phyloP scores from a whole-genome alignment of 2,329 filamentous ascomycete genomes.

The Penicillium polonicum region DNA sequence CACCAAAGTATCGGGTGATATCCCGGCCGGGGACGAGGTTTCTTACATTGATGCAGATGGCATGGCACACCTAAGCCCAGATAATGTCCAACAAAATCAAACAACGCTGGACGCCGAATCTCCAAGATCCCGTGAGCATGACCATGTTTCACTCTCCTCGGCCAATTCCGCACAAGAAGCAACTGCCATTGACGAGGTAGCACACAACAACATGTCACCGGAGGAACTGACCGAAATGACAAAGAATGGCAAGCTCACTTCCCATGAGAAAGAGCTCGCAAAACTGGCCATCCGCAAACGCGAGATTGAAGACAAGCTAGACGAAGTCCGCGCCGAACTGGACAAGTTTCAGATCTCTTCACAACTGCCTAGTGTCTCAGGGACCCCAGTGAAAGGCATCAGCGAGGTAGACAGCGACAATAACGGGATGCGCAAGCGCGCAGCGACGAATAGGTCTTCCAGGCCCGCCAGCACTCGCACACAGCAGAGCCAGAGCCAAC shows the following conservation, averaged over 20 bases:
- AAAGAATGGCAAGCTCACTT: constrained; percentile 33
- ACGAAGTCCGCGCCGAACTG: constrained; percentile 36
- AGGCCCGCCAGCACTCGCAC: constrained; percentile 13
- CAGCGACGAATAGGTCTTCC: constrained; percentile 20
- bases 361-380: constrained; percentile 5
- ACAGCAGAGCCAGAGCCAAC: constrained; percentile 20
- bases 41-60: background rate
- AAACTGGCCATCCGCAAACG: constrained; percentile 44
- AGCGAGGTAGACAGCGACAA: constrained; percentile 21
- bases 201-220: constrained; percentile 21
- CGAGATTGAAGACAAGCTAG: constrained; percentile 40
- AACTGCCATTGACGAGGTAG: constrained; percentile 19
- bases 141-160: constrained; percentile 20
- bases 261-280: constrained; percentile 45
- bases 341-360: constrained; percentile 27
- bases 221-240: constrained; percentile 28
- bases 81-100: background rate
- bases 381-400: constrained; percentile 11
- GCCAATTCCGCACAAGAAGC: constrained; percentile 20
- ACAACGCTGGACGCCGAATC: background rate
- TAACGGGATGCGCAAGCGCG: constrained; percentile 19
- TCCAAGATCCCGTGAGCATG: constrained; percentile 11
- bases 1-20: constrained; percentile 14
- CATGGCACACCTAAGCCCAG: background rate
- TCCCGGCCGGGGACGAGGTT: background rate